phyloP scores from a whole-genome alignment of 2,329 filamentous ascomycete genomes.

The Polytolypa hystricis region DNA sequence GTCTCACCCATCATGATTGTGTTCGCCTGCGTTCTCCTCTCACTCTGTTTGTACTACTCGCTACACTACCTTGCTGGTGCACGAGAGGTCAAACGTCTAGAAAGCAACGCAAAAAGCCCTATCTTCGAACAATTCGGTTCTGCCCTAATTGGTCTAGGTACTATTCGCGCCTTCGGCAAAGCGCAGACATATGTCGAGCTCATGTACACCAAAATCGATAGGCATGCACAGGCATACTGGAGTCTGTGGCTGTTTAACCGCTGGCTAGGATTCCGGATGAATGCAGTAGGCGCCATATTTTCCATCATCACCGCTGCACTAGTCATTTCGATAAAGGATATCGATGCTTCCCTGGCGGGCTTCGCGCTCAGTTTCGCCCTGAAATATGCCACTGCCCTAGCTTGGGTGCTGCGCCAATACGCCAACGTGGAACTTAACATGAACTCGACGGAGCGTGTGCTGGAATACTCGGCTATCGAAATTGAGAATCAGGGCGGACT shows the following conservation, averaged over 20 bases:
- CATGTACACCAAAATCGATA: conserved; percentile 61
- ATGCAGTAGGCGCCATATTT: conserved; percentile 58
- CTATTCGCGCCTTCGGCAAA: conserved; percentile 67
- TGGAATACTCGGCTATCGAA: conserved; percentile 60
- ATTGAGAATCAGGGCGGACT: conserved; percentile 55
- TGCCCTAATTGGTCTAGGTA: conserved; percentile 59
- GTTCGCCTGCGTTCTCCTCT: conserved; percentile 48
- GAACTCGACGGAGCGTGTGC: conserved; percentile 65
- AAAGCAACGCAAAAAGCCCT: conserved; percentile 65
- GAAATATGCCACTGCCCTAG: conserved; percentile 53
- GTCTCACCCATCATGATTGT: conserved; percentile 58
- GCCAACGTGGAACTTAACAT: conserved; percentile 64
- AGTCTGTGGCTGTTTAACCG: conserved; percentile 63
- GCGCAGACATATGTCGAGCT: conserved; percentile 52
- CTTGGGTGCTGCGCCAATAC: conserved; percentile 57
- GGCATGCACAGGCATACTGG: conserved; percentile 54
- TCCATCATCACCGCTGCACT: conserved; percentile 53
- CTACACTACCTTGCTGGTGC: conserved; percentile 57
- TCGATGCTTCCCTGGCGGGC: conserved; percentile 60
- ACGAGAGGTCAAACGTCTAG: conserved; percentile 63
- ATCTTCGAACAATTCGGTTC: conserved; percentile 72
- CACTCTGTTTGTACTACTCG: conserved; percentile 48
- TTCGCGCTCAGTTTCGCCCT: conserved; percentile 66
- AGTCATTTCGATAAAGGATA: conserved; percentile 49
- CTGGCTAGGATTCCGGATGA: conserved; percentile 67